Conservation (phyloP, 2,329 filamentous ascomycete genomes). For the Diaporthe velutina region DNA sequence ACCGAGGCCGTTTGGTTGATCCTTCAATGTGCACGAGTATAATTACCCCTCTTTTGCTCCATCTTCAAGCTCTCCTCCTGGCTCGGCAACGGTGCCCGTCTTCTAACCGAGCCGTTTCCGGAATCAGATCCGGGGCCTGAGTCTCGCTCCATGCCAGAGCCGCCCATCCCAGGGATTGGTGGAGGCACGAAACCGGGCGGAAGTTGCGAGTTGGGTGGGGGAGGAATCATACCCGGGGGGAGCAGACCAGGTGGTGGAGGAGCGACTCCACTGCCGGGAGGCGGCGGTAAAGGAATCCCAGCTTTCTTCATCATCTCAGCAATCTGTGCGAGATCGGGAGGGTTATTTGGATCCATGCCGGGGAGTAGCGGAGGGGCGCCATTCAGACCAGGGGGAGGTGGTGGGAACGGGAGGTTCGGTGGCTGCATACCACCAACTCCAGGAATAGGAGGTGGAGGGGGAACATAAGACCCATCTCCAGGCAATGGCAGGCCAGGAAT, state of each 20-base stretch:
- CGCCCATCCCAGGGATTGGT: slow-evolving; percentile 47
- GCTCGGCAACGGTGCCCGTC: slow-evolving; percentile 80
- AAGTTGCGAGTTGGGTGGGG: slow-evolving; percentile 53
- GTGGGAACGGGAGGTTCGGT: slow-evolving; percentile 67
- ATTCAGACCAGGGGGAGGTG: slow-evolving; percentile 61
- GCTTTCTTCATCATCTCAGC: slow-evolving; percentile 76
- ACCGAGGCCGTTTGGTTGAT: not conserved
- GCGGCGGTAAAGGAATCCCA: slow-evolving; percentile 71
- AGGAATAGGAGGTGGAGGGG: slow-evolving; percentile 60
- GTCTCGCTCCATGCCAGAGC: slow-evolving; percentile 20
- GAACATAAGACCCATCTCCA: slow-evolving; percentile 47
- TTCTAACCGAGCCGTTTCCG: slow-evolving; percentile 61
- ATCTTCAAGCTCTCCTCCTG: slow-evolving; percentile 85
- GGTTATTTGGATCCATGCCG: slow-evolving; percentile 70
- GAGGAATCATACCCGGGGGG: slow-evolving; percentile 61
- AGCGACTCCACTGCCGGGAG: slow-evolving; percentile 47
- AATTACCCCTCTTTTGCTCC: slow-evolving; percentile 78
- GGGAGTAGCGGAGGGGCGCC: slow-evolving; percentile 56
- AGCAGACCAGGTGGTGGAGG: slow-evolving; percentile 61
- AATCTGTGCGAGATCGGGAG: slow-evolving; percentile 71
- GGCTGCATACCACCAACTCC: slow-evolving; percentile 60
- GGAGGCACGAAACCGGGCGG: slow-evolving; percentile 56
- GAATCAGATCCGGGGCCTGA: slow-evolving; percentile 42
- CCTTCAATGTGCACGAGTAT: slow-evolving; percentile 64
- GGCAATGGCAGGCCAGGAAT: slow-evolving; percentile 72